These are phyloP conservation scores for Fusarium torulosum DNA, from an alignment of 2,329 filamentous ascomycete species.

Conservation along the genomic window DNA sequence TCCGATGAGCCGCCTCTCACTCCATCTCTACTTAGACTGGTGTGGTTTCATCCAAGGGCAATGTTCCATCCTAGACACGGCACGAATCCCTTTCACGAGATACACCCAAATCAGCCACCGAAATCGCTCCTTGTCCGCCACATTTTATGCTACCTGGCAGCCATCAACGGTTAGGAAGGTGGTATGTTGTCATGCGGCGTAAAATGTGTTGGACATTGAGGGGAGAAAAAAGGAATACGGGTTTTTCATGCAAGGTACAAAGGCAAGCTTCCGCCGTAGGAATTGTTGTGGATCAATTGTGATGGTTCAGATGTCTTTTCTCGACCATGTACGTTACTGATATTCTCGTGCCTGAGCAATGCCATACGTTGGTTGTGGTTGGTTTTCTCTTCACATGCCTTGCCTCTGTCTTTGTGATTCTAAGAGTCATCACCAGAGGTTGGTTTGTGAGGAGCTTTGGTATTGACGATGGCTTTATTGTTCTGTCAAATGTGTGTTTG, in stretches of 20 bases:
- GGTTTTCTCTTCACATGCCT: background rate
- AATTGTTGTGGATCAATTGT: too few species aligned
- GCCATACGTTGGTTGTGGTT: background rate
- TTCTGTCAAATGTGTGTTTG: background rate
- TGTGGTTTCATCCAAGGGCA: too few species aligned
- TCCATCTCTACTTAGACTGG: background rate
- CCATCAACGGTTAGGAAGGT: background rate
- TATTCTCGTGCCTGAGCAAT: background rate
- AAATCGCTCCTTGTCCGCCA: background rate
- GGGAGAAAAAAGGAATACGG: background rate
- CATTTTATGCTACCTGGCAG: background rate
- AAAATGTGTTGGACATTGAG: background rate
- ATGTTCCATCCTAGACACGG: background rate
- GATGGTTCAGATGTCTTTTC: too few species aligned
- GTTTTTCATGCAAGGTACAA: too few species aligned
- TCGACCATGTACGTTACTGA: background rate
- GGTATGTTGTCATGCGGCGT: background rate
- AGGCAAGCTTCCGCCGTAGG: too few species aligned
- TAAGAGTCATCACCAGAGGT: background rate
- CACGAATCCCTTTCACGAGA: background rate
- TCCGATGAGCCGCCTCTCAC: background rate
- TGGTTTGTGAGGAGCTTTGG: background rate
- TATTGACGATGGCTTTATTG: background rate
- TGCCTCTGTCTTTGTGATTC: background rate
- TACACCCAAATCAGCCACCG: background rate